phyloP scores from a whole-genome alignment of 371 early-diverging fungal species.

The Coemansia sp. region DNA sequence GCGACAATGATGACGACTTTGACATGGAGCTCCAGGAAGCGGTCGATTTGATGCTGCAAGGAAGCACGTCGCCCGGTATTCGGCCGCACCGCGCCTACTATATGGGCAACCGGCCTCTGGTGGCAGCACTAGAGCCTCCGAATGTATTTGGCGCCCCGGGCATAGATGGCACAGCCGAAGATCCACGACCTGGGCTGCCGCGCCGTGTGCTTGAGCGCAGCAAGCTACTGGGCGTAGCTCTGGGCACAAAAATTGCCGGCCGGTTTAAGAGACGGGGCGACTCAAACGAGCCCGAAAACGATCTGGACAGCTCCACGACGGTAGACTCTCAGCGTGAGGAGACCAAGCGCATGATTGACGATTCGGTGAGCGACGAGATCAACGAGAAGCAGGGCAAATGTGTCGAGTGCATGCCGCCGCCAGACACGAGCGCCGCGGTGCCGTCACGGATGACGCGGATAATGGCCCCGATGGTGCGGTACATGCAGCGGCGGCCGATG shows the following conservation, averaged over 20 bases:
- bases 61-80: neutral
- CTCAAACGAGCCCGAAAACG: neutral
- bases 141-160: too few relatives aligned
- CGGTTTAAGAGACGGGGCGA: slow-evolving; percentile 9
- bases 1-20: slow-evolving; percentile 4
- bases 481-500: slow-evolving; percentile 39
- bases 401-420: neutral
- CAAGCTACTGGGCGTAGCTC: neutral
- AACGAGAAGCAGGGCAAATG: slow-evolving; percentile 6
- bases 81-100: slow-evolving; percentile 5
- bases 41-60: slow-evolving; percentile 36
- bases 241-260: neutral
- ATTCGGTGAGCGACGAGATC: neutral
- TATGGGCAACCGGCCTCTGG: slow-evolving; percentile 1
- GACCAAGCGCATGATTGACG: slow-evolving; percentile 5
- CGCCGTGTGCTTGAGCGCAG: neutral
- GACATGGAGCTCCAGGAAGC: slow-evolving; percentile 43
- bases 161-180: neutral
- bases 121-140: neutral
- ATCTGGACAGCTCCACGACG: neutral
- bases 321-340: neutral
- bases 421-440: neutral
- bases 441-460: slow-evolving; percentile 1
- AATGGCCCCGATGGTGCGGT: slow-evolving; percentile 25
- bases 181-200: neutral